Evolutionary conservation across 1,284 basidiomycete species (phyloP).

Genomic region (Cutaneotrichosporon dermatis): DNA sequence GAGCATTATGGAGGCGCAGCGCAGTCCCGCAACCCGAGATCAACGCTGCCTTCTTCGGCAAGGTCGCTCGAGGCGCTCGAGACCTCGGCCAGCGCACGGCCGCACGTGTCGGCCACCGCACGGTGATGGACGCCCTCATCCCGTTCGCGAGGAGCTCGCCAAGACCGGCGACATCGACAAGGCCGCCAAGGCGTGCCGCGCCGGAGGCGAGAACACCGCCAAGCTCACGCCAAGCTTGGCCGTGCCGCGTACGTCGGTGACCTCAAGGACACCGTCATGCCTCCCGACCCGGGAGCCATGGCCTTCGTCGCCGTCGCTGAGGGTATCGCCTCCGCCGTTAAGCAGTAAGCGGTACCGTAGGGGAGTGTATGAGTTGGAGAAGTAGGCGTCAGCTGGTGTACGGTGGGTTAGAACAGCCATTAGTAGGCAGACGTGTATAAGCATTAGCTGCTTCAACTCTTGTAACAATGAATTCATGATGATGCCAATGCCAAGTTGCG

Average conservation of each 20-base stretch:
- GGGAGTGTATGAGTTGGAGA: no score
- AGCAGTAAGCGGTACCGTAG: not conserved
- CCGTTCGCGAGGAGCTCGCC: conserved; percentile 48
- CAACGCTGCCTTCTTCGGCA: conserved; percentile 4
- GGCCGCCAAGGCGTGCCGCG: conserved; percentile 42
- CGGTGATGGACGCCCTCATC: conserved; percentile 52
- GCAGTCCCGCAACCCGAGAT: conserved; percentile 5
- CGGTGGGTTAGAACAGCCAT: no score
- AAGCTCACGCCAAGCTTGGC: conserved; percentile 50
- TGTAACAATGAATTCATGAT: conserved; percentile 5
- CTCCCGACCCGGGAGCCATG: conserved; percentile 48
- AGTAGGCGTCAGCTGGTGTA: no score
- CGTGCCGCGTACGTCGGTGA: conserved; percentile 51
- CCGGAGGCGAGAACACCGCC: conserved; percentile 47
- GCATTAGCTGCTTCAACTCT: not conserved
- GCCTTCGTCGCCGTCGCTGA: conserved; percentile 42
- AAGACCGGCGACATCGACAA: conserved; percentile 32
- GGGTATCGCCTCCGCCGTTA: conserved; percentile 27
- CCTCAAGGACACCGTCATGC: conserved; percentile 35
- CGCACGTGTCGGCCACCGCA: conserved; percentile 50
- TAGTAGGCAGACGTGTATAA: no score
- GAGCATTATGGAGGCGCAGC: conserved; percentile 28
- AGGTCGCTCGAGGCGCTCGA: conserved; percentile 35
- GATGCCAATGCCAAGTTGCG: conserved; percentile 34
- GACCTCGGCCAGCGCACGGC: conserved; percentile 48